A percentile compares a stretch with the other conserved stretches of the same genome.
These are phyloP conservation scores for Xylaria nigripes DNA, from an alignment of 495 filamentous ascomycete species.

Conservation along the genomic window DNA sequence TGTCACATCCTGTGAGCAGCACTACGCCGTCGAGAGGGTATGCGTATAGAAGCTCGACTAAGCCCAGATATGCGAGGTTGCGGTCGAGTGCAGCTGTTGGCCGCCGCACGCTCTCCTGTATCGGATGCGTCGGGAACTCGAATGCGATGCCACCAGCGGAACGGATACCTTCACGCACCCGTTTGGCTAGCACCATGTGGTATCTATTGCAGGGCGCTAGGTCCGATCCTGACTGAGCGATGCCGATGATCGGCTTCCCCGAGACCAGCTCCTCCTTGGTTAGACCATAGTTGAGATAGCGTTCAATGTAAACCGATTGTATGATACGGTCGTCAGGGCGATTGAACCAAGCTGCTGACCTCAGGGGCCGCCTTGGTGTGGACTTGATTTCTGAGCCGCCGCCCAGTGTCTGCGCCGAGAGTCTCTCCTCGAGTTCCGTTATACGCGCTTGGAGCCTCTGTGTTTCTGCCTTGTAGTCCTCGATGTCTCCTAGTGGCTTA, in stretches of 20 bases:
- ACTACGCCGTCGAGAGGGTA: slow-evolving; percentile 51
- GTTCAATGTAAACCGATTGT: slow-evolving; percentile 39
- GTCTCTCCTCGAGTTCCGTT: slow-evolving; percentile 6
- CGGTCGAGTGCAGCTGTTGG: slow-evolving; percentile 48
- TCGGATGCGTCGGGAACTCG: slow-evolving; percentile 50
- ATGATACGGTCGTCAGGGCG: slow-evolving; percentile 7
- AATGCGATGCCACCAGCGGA: slow-evolving; percentile 47
- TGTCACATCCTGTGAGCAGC: slow-evolving; percentile 50
- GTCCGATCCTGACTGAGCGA: slow-evolving; percentile 49
- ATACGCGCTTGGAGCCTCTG: slow-evolving; percentile 4
- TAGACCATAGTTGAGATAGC: slow-evolving; percentile 49
- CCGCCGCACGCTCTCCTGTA: slow-evolving; percentile 43
- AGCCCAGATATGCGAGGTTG: slow-evolving; percentile 44
- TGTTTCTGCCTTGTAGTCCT: slow-evolving; percentile 10
- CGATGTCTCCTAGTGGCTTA: slow-evolving; percentile 5
- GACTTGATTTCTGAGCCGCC: neutral
- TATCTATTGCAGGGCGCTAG: slow-evolving; percentile 47
- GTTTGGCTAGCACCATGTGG: slow-evolving; percentile 45
- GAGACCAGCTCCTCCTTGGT: slow-evolving; percentile 47
- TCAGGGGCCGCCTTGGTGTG: slow-evolving; percentile 3
- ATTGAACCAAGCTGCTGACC: slow-evolving; percentile 10
- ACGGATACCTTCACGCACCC: slow-evolving; percentile 47
- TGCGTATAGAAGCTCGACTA: slow-evolving; percentile 45
- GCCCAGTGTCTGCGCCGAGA: neutral
- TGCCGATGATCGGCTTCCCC: slow-evolving; percentile 50